Evolutionary conservation across 805 yeast genomes (phyloP), one percentile per base, ranked within the genome.

Genomic region (Candida yuanshanica): DNA sequence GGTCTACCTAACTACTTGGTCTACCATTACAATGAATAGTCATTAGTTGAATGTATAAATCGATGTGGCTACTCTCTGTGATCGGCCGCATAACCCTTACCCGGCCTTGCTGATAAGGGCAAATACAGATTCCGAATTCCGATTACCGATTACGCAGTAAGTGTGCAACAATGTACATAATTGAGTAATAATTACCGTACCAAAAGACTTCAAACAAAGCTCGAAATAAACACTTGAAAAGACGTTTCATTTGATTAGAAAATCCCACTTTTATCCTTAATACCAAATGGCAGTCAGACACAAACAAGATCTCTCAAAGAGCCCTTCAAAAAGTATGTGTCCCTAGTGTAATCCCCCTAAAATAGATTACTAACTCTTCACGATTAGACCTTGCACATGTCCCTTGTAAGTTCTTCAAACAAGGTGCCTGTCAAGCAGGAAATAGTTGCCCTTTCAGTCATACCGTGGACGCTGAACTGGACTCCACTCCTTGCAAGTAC

Each of bases 391-490:
- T 87, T 35, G 81, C 95, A 36, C 99, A 91, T 62, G 98, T 91
- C 23, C 99, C 99, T 3, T 91, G 99, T 63, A 91, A 91, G 66
- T 91, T 91, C 68, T 91, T 72, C 62, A 72, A 77, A 43, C 96
- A 90, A 60, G 97, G 98, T 1, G 78, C 85, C 14, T 91, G 99
- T 62, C 97, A 90, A 62, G 98, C 98, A 1, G 98, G 98, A 11
- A 70, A 68, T 38, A 71, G 91, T 1, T 91, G 99, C 61, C 96
- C 96, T 2, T 91, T 91, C 59, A 81, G 93, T 25, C 99, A 91
- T 60, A 72, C 83, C 36, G 57, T 77, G 38, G 71, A 71, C 37
- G 64, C 64, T 40, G 66, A 68, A 3, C 55, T 67, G 26, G 80
- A 74, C 37, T 63, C 70, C 35, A 67, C 73, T 33, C 87, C 90